Conservation (phyloP, 306 rosid genomes). For the Dicorynia guianensis region DNA sequence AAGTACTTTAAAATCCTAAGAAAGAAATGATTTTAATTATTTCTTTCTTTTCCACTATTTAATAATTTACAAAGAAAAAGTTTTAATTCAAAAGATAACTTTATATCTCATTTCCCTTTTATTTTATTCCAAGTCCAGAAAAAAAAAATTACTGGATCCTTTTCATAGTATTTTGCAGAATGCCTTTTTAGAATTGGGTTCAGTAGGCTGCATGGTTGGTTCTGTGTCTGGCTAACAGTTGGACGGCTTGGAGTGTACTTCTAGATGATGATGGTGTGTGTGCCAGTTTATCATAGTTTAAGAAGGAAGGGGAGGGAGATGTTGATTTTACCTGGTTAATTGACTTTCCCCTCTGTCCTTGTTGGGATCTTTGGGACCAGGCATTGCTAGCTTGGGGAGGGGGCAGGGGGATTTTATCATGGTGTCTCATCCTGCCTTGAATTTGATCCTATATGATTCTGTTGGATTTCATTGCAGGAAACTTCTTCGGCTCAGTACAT, state of each 20-base stretch:
- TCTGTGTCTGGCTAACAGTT: background rate
- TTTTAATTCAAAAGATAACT: background rate
- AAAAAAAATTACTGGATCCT: background rate
- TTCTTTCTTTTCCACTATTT: background rate
- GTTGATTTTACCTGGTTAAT: background rate
- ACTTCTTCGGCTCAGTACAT: conserved; percentile 97
- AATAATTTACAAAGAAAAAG: conserved; percentile 3
- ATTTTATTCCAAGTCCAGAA: background rate
- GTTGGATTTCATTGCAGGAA: conserved; percentile 67
- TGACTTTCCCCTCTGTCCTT: no score
- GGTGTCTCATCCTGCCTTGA: conserved; percentile 21
- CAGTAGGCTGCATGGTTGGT: conserved; percentile 1
- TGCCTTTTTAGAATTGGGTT: background rate
- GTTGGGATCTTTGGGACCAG: no score
- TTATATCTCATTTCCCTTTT: background rate
- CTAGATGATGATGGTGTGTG: background rate
- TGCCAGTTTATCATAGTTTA: background rate
- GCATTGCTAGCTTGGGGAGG: no score
- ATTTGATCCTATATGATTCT: conserved; percentile 3
- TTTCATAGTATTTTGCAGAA: background rate
- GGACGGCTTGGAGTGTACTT: conserved; percentile 1
- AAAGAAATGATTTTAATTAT: background rate
- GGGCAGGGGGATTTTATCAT: background rate
- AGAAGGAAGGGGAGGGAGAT: background rate
- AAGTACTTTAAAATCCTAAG: background rate